Conservation (phyloP, 202 grass and related monocot genomes). For the Setaria italica region DNA sequence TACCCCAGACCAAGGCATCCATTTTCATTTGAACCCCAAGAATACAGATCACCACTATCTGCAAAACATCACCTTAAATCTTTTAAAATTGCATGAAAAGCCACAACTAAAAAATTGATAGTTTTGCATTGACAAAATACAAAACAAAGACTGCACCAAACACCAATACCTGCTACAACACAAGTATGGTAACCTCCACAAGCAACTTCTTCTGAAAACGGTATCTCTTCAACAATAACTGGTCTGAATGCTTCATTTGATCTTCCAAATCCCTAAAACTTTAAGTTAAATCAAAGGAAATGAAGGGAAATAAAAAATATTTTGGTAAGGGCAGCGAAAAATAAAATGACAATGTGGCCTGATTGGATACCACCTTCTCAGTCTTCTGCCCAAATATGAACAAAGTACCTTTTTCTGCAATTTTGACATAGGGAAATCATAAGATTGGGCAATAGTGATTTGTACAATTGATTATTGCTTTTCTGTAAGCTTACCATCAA, state of each 20-base stretch:
- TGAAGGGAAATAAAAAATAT: background rate
- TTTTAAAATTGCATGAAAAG: background rate
- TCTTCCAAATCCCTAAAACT: constrained; percentile 72
- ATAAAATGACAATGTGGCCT: constrained; percentile 36
- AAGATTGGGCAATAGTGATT: constrained; percentile 39
- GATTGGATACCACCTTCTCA: constrained; percentile 77
- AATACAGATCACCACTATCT: constrained; percentile 74
- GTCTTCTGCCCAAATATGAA: constrained; percentile 89
- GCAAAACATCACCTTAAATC: constrained; percentile 29
- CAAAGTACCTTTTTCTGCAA: constrained; percentile 85
- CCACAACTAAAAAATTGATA: background rate
- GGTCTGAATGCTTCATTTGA: constrained; percentile 70
- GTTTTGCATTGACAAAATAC: background rate
- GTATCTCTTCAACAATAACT: constrained; percentile 70
- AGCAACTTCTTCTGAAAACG: constrained; percentile 78
- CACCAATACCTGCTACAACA: constrained; percentile 72
- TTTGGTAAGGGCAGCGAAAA: constrained; percentile 37
- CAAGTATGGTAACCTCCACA: constrained; percentile 98
- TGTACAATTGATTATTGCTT: constrained; percentile 43
- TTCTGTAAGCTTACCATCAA: constrained; percentile 71
- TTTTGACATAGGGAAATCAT: constrained; percentile 37
- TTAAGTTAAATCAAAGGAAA: constrained; percentile 43
- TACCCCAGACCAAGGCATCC: constrained; percentile 98
- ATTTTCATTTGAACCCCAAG: constrained; percentile 99
- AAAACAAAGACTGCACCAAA: constrained; percentile 18